These are phyloP conservation scores for Allium cepa DNA, from an alignment of 106 monocot species.

Conservation along the genomic window DNA sequence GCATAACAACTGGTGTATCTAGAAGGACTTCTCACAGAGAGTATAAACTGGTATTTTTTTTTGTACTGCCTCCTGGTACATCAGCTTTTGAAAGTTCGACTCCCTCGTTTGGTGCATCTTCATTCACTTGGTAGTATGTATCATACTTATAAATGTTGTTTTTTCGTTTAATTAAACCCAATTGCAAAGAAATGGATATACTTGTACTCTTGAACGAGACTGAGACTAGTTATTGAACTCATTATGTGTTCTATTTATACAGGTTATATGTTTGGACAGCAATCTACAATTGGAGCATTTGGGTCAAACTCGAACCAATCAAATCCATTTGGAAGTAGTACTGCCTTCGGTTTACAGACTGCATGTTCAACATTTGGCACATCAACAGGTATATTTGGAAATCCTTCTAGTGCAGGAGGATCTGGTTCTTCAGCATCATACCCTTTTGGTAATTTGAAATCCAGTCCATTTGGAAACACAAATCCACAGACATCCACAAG, in stretches of 20 bases:
- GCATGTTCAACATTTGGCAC: constrained; percentile 27
- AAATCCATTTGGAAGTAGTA: constrained; percentile 70
- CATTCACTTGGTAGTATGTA: constrained; percentile 46
- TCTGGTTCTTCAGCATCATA: no score
- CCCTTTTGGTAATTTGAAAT: no score
- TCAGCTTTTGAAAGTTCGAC: constrained; percentile 50
- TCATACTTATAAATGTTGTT: neutral
- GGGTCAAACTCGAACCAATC: constrained; percentile 62
- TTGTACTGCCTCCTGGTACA: constrained; percentile 43
- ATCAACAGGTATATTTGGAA: neutral
- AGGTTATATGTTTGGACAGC: constrained; percentile 74
- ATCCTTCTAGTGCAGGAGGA: no score
- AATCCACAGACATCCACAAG: constrained; percentile 40
- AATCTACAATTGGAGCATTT: constrained; percentile 76
- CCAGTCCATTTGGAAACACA: constrained; percentile 40
- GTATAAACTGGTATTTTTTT: neutral
- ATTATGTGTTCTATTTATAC: neutral
- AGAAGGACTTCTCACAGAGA: no score
- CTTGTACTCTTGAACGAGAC: neutral
- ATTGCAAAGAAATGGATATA: no score
- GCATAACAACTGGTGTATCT: constrained; percentile 2
- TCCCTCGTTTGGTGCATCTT: constrained; percentile 64
- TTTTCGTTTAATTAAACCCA: no score
- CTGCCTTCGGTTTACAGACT: constrained; percentile 47
- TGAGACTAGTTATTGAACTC: neutral